phyloP scores from a whole-genome alignment of 257 asterid species.

The Eustoma russellianum region DNA sequence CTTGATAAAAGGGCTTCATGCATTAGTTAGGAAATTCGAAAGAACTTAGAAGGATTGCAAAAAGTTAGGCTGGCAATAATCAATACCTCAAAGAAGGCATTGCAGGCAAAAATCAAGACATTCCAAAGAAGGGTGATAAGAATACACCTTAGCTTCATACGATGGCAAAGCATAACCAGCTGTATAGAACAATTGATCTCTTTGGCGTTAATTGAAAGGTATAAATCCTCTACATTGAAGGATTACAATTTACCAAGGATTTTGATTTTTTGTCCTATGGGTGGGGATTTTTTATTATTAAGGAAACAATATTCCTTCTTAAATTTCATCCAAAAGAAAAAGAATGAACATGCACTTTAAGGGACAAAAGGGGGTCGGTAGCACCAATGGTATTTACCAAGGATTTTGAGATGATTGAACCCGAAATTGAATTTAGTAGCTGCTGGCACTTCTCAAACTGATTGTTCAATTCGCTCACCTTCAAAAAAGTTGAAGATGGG shows the following conservation, averaged over 20 bases:
- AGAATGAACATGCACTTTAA: neutral
- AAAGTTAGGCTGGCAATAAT: no score
- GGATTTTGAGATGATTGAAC: conserved; percentile 64
- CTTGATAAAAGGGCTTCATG: no score
- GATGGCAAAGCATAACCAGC: no score
- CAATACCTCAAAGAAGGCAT: no score
- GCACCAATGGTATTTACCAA: conserved; percentile 30
- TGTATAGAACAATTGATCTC: no score
- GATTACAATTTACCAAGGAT: neutral
- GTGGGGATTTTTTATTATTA: no score
- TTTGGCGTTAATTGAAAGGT: neutral
- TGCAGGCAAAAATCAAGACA: no score
- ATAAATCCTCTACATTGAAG: neutral
- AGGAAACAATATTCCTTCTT: neutral
- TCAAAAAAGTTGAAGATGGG: conserved; percentile 4
- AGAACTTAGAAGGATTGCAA: no score
- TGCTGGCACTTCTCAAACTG: conserved; percentile 97
- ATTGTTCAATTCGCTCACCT: conserved; percentile 72
- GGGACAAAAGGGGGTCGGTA: neutral
- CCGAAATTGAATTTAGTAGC: conserved; percentile 72
- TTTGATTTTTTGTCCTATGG: neutral
- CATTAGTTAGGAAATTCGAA: no score
- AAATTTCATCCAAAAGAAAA: neutral
- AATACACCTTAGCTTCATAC: no score
- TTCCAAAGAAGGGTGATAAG: no score